Evolutionary conservation across 306 rosid species (phyloP).

Genomic region (Prunus dulcis): DNA sequence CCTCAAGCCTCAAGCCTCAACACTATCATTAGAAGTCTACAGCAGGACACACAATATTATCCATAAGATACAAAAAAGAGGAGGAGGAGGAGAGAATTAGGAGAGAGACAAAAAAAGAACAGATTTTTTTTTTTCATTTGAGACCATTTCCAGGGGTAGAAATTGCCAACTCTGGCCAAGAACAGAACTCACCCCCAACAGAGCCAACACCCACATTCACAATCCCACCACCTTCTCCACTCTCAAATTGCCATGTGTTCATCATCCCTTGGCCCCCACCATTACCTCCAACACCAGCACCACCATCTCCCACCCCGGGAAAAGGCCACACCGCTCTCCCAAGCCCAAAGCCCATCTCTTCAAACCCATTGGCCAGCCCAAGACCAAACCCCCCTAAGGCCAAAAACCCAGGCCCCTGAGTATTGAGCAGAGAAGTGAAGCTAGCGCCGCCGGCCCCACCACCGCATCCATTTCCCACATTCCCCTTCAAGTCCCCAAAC

Average conservation of each 20-base stretch:
- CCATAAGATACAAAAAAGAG: slow-evolving; percentile 6
- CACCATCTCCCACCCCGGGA: slow-evolving; percentile 53
- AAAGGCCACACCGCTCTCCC: slow-evolving; percentile 69
- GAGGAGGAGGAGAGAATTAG: background rate
- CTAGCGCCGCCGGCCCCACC: slow-evolving; percentile 50
- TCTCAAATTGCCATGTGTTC: slow-evolving; percentile 74
- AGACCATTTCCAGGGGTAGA: slow-evolving; percentile 83
- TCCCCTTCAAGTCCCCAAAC: slow-evolving; percentile 39
- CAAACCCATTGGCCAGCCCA: slow-evolving; percentile 63
- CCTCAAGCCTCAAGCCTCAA: background rate
- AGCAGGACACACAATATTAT: background rate
- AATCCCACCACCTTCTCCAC: slow-evolving; percentile 49
- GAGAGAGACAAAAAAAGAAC: background rate
- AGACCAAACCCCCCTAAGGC: slow-evolving; percentile 82
- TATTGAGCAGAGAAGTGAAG: slow-evolving; percentile 68
- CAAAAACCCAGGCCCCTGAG: slow-evolving; percentile 63
- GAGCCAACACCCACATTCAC: slow-evolving; percentile 21
- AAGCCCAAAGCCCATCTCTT: slow-evolving; percentile 63
- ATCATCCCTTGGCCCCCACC: slow-evolving; percentile 30
- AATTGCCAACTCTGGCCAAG: slow-evolving; percentile 90
- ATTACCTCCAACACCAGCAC: slow-evolving; percentile 12
- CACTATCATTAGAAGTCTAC: background rate
- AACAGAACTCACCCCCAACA: slow-evolving; percentile 61
- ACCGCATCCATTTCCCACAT: slow-evolving; percentile 15
- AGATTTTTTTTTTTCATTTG: slow-evolving; percentile 30